A percentile compares a stretch with the other conserved stretches of the same genome.
Conservation (phyloP, 495 filamentous ascomycete species). For the Tricharina praecox region DNA sequence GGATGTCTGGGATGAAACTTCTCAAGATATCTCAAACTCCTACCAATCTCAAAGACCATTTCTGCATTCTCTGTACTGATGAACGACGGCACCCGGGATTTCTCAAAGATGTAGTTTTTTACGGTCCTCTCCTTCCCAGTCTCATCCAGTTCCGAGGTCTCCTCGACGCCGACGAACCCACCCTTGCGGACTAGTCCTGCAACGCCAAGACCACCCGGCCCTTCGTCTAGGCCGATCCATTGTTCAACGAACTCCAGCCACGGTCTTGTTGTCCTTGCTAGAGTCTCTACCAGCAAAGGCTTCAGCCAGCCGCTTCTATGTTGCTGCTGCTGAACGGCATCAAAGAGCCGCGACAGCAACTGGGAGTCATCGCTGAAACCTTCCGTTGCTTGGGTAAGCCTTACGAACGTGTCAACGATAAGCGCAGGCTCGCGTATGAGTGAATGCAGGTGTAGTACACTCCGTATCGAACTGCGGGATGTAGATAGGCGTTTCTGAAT, state of each 20-base stretch:
- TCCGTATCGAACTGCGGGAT: slow-evolving; percentile 30
- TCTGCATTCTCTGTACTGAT: slow-evolving; percentile 46
- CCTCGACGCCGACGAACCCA: slow-evolving; percentile 46
- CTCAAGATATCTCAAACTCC: slow-evolving; percentile 56
- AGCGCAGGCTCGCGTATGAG: slow-evolving; percentile 46
- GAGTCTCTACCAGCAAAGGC: slow-evolving; percentile 45
- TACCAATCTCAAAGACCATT: slow-evolving; percentile 58
- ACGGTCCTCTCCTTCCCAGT: slow-evolving; percentile 35
- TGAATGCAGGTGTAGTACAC: slow-evolving; percentile 50
- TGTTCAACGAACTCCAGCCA: slow-evolving; percentile 57
- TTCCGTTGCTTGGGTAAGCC: slow-evolving; percentile 40
- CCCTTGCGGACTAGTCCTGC: slow-evolving; percentile 55
- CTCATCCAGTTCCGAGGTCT: slow-evolving; percentile 39
- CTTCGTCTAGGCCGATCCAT: slow-evolving; percentile 55
- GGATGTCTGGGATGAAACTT: slow-evolving; percentile 63
- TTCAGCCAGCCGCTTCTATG: slow-evolving; percentile 44
- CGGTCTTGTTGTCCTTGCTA: slow-evolving; percentile 46
- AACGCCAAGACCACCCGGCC: slow-evolving; percentile 33
- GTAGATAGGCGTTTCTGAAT: slow-evolving; percentile 40
- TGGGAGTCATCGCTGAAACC: slow-evolving; percentile 45
- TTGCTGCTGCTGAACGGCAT: slow-evolving; percentile 45
- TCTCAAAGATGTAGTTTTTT: slow-evolving; percentile 31
- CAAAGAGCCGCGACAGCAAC: slow-evolving; percentile 49
- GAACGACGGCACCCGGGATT: slow-evolving; percentile 47
- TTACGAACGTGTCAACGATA: slow-evolving; percentile 43